A percentile compares a stretch with the other conserved stretches of the same genome.
Conservation (phyloP, 2,329 filamentous ascomycete species). For the Penicillium rolfsii region DNA sequence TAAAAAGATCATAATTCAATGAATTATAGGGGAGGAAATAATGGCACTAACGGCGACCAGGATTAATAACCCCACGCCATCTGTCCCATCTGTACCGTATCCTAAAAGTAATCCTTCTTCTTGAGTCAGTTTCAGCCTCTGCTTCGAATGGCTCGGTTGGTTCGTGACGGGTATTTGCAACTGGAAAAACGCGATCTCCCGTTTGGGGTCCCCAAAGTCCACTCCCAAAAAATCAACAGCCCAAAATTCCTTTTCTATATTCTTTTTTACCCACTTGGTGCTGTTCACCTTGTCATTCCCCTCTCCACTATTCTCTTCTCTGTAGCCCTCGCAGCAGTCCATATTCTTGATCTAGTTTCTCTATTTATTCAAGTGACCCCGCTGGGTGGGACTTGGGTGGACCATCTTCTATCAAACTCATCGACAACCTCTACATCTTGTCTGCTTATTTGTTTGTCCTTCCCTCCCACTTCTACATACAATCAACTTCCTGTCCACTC, state of each 20-base stretch:
- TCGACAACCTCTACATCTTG: background rate
- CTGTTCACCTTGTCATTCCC: background rate
- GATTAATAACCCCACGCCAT: constrained; percentile 1
- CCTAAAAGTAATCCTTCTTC: constrained; percentile 16
- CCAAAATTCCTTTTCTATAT: constrained; percentile 1
- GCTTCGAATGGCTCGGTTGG: constrained; percentile 11
- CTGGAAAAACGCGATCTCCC: constrained; percentile 13
- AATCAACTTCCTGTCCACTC: constrained; percentile 6
- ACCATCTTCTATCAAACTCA: background rate
- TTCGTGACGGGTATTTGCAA: constrained; percentile 24
- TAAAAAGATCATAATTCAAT: constrained; percentile 6
- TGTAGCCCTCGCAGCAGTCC: background rate
- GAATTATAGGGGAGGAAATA: constrained; percentile 15
- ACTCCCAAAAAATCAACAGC: background rate
- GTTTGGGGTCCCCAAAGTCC: constrained; percentile 1
- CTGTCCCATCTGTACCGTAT: constrained; percentile 23
- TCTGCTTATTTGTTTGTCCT: background rate
- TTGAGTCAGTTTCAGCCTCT: constrained; percentile 34
- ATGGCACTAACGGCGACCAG: constrained; percentile 4
- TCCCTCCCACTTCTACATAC: constrained; percentile 11
- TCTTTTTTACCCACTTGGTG: background rate
- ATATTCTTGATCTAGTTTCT: background rate
- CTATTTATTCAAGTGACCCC: constrained; percentile 8
- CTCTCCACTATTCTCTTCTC: background rate
- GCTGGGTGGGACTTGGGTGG: constrained; percentile 6